Conservation (phyloP, 2,329 filamentous ascomycete genomes). For the Colletotrichum caudatum region DNA sequence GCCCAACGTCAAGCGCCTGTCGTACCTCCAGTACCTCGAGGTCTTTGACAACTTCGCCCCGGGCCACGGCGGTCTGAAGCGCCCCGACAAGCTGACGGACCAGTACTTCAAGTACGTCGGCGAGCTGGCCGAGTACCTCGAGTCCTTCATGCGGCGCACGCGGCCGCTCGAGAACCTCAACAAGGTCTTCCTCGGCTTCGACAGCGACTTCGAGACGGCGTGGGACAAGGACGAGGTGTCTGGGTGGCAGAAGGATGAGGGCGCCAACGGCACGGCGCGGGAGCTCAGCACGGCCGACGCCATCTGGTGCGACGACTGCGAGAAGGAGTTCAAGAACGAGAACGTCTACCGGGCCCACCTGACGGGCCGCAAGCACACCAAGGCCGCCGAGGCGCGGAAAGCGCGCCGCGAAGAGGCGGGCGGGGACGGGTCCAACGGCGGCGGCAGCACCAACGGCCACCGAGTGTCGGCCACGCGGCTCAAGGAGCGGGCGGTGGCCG, state of each 20-base stretch:
- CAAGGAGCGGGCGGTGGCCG: constrained; percentile 91
- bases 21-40: constrained; percentile 93
- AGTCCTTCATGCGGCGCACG: constrained; percentile 86
- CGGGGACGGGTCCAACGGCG: constrained; percentile 47
- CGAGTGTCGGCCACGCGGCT: constrained; percentile 64
- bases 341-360: constrained; percentile 94
- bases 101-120: constrained; percentile 92
- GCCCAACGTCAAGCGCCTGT: constrained; percentile 84
- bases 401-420: constrained; percentile 57
- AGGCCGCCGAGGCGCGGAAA: constrained; percentile 77
- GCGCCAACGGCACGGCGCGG: constrained; percentile 52
- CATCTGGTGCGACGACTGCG: constrained; percentile 90
- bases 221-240: constrained; percentile 85
- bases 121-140: constrained; percentile 83
- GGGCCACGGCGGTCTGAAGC: constrained; percentile 79
- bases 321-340: constrained; percentile 94
- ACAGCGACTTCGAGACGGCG: constrained; percentile 83
- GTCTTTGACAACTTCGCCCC: constrained; percentile 87
- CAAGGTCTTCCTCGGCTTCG: constrained; percentile 79
- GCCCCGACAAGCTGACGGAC: constrained; percentile 88
- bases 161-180: constrained; percentile 88
- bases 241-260: constrained; percentile 77
- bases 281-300: constrained; percentile 66
- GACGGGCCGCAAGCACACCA: constrained; percentile 91
- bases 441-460: constrained; percentile 44